These are phyloP conservation scores for Luzula sylvatica DNA, from an alignment of 176 grass and related monocot genomes.

Conservation along the genomic window DNA sequence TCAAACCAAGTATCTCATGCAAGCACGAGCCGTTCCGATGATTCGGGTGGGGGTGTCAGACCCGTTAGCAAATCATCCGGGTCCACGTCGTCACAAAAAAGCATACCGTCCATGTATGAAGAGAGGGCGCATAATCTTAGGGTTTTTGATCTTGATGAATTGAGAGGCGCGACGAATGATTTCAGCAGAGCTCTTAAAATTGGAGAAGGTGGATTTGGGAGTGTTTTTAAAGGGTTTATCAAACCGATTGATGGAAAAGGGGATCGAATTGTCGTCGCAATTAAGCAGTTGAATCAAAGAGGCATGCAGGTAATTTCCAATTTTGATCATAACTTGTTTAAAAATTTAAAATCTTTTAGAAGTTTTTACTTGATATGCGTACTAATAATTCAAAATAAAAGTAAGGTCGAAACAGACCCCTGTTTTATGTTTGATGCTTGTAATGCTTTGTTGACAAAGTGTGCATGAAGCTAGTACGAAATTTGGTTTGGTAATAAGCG, in stretches of 20 bases:
- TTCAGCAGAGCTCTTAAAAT: conserved; percentile 71
- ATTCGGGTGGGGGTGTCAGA: conserved; percentile 34
- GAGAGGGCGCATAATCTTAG: conserved; percentile 70
- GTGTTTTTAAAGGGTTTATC: conserved; percentile 72
- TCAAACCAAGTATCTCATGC: conserved; percentile 21
- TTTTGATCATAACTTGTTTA: neutral
- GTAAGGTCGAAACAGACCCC: neutral
- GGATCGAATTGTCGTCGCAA: conserved; percentile 51
- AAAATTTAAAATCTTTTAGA: no score
- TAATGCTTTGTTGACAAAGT: neutral
- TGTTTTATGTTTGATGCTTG: neutral
- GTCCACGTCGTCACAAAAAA: conserved; percentile 55
- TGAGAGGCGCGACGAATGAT: conserved; percentile 50
- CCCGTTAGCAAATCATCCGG: conserved; percentile 54
- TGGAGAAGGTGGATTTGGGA: conserved; percentile 87
- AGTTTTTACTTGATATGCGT: no score
- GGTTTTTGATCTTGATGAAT: conserved; percentile 66
- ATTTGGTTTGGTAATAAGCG: no score
- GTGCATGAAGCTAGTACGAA: neutral
- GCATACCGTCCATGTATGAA: conserved; percentile 77
- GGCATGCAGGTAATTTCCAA: conserved; percentile 53
- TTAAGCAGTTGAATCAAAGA: conserved; percentile 70
- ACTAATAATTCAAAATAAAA: neutral
- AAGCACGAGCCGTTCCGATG: conserved; percentile 66
- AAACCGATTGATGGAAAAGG: conserved; percentile 34